Conservation (phyloP, 2,329 filamentous ascomycete species). For the Alternaria rosae region DNA sequence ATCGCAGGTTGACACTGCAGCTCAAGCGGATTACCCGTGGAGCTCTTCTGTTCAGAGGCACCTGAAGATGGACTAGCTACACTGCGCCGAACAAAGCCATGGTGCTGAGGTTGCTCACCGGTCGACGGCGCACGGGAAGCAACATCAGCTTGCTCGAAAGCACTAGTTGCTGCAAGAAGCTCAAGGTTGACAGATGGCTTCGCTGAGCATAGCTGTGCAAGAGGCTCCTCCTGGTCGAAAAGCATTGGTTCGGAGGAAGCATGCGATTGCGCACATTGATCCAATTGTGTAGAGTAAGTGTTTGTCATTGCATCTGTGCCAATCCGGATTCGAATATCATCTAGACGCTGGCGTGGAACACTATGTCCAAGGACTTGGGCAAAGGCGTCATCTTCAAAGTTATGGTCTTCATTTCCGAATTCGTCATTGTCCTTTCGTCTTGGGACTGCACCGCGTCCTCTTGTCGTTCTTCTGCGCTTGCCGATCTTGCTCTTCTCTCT, state of each 20-base stretch:
- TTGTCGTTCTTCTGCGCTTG: conserved; percentile 41
- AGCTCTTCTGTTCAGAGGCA: conserved; percentile 1
- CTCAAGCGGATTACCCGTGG: conserved; percentile 4
- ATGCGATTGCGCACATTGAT: conserved; percentile 14
- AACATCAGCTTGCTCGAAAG: neutral
- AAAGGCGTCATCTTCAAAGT: conserved; percentile 5
- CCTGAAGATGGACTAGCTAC: neutral
- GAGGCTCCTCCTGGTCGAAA: conserved; percentile 38
- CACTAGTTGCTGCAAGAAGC: conserved; percentile 5
- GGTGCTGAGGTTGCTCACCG: conserved; percentile 4
- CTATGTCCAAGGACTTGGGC: conserved; percentile 15
- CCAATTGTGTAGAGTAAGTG: conserved; percentile 22
- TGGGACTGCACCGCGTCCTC: conserved; percentile 5
- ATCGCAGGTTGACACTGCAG: neutral
- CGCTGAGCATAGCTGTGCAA: conserved; percentile 11
- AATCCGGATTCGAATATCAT: conserved; percentile 46
- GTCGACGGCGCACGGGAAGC: neutral
- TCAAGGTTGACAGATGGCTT: conserved; percentile 8
- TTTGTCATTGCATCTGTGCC: conserved; percentile 46
- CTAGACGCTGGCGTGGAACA: conserved; percentile 16
- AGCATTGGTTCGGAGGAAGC: conserved; percentile 47
- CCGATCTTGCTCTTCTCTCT: conserved; percentile 41
- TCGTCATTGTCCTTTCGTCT: neutral
- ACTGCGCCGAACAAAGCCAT: neutral
- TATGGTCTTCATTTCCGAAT: neutral